Conservation (phyloP, 2,329 filamentous ascomycete genomes). For the Penicillium freii region DNA sequence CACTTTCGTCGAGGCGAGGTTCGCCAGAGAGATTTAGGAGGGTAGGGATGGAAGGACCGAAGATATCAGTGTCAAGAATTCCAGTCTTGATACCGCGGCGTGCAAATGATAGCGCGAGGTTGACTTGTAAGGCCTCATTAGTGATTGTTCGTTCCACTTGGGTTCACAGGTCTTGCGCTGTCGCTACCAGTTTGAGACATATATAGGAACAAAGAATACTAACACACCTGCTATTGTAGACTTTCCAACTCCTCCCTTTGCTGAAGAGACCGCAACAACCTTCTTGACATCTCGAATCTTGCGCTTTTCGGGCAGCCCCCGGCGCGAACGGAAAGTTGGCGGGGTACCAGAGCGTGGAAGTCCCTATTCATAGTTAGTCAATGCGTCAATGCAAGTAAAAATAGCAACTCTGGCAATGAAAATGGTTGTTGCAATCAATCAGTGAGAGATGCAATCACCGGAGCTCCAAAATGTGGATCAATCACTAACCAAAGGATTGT, state of each 20-base stretch:
- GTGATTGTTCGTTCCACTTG: background rate
- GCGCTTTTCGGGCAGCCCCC: constrained; percentile 75
- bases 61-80: constrained; percentile 94
- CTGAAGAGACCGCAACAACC: constrained; percentile 94
- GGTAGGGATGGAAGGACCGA: constrained; percentile 91
- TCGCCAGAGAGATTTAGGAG: constrained; percentile 78
- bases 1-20: constrained; percentile 71
- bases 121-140: constrained; percentile 47
- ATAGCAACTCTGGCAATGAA: no score
- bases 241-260: constrained; percentile 97
- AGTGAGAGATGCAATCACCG: background rate
- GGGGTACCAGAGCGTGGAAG: constrained; percentile 73
- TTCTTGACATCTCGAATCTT: constrained; percentile 82
- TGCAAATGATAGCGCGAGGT: constrained; percentile 83
- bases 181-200: background rate
- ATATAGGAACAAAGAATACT: background rate
- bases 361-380: constrained; percentile 57
- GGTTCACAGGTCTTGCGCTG: background rate
- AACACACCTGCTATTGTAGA: constrained; percentile 78
- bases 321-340: constrained; percentile 68
- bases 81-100: constrained; percentile 77
- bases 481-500: constrained; percentile 74
- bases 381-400: background rate
- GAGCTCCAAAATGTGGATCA: background rate
- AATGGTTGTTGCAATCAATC: background rate